A percentile compares a stretch with the other conserved stretches of the same genome.
Conservation (phyloP, 306 rosid species). For the Cicer pinnatifidum region DNA sequence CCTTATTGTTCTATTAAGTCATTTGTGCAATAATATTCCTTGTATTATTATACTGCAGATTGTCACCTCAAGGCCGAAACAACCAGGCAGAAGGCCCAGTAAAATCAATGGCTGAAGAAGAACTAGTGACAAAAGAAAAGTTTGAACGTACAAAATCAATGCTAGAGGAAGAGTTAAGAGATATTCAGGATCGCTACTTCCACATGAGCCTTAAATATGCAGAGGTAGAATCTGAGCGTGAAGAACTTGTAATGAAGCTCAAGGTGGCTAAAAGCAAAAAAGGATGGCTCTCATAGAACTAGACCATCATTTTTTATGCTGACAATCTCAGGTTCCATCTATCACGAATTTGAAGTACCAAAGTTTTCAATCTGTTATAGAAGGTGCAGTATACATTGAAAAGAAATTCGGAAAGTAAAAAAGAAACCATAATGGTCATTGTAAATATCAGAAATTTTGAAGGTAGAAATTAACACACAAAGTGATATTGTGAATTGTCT, state of each 20-base stretch:
- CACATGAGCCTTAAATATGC: slow-evolving; percentile 94
- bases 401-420: slow-evolving; percentile 38
- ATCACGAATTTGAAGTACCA: slow-evolving; percentile 44
- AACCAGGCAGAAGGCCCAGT: slow-evolving; percentile 47
- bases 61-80: slow-evolving; percentile 50
- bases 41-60: slow-evolving; percentile 51
- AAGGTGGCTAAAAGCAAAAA: slow-evolving; percentile 56
- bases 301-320: slow-evolving; percentile 30
- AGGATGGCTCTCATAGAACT: slow-evolving; percentile 67
- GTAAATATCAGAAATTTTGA: slow-evolving; percentile 56
- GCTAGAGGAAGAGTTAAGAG: slow-evolving; percentile 85
- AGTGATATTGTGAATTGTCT: slow-evolving; percentile 36
- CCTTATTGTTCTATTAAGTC: slow-evolving; percentile 24
- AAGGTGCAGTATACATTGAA: slow-evolving; percentile 21
- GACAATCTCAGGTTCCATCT: slow-evolving; percentile 52
- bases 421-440: slow-evolving; percentile 34
- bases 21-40: slow-evolving; percentile 13
- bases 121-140: slow-evolving; percentile 59
- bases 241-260: slow-evolving; percentile 91
- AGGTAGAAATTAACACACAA: slow-evolving; percentile 39
- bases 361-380: slow-evolving; percentile 43
- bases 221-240: slow-evolving; percentile 89
- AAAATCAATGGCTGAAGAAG: slow-evolving; percentile 58
- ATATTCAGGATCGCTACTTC: slow-evolving; percentile 80
- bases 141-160: slow-evolving; percentile 63